These are phyloP conservation scores for Curvularia sp. DNA, from an alignment of 2,329 filamentous ascomycete species.

Conservation along the genomic window DNA sequence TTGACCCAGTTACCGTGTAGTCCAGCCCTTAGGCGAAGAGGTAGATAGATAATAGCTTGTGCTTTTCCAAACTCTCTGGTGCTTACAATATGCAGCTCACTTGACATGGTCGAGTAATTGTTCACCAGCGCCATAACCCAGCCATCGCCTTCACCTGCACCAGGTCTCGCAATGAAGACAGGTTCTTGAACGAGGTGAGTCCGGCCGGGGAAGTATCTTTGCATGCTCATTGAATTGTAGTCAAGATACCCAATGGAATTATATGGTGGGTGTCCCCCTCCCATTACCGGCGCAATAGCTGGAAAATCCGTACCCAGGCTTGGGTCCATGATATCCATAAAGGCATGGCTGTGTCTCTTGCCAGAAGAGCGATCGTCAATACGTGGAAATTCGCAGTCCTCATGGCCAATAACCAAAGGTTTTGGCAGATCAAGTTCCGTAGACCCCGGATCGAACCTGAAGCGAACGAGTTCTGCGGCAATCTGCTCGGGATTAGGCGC, in stretches of 20 bases:
- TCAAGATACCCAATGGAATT: conserved; percentile 58
- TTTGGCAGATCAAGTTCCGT: conserved; percentile 31
- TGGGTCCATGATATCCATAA: conserved; percentile 55
- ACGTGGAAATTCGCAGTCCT: conserved; percentile 51
- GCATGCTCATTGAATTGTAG: conserved; percentile 44
- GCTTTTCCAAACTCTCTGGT: conserved; percentile 40
- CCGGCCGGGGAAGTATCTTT: conserved; percentile 56
- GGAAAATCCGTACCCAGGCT: conserved; percentile 44
- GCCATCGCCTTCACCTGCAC: conserved; percentile 56
- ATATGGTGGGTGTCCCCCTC: conserved; percentile 49
- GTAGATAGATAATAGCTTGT: conserved; percentile 43
- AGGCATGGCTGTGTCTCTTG: conserved; percentile 40
- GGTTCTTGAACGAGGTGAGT: conserved; percentile 58
- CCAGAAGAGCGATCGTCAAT: conserved; percentile 52
- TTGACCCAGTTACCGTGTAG: conserved; percentile 48
- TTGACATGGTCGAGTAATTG: conserved; percentile 15
- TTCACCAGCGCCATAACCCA: conserved; percentile 54
- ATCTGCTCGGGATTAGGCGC: conserved; percentile 38
- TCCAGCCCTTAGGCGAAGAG: conserved; percentile 43
- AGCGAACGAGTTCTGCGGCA: conserved; percentile 30
- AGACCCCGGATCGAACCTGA: conserved; percentile 43
- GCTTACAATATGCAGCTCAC: conserved; percentile 47
- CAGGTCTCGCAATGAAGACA: conserved; percentile 55
- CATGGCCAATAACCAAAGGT: conserved; percentile 36
- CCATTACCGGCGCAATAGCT: conserved; percentile 35